These are phyloP conservation scores for Coemansia reversa DNA, from an alignment of 192 early-diverging fungal genomes.

Conservation along the genomic window DNA sequence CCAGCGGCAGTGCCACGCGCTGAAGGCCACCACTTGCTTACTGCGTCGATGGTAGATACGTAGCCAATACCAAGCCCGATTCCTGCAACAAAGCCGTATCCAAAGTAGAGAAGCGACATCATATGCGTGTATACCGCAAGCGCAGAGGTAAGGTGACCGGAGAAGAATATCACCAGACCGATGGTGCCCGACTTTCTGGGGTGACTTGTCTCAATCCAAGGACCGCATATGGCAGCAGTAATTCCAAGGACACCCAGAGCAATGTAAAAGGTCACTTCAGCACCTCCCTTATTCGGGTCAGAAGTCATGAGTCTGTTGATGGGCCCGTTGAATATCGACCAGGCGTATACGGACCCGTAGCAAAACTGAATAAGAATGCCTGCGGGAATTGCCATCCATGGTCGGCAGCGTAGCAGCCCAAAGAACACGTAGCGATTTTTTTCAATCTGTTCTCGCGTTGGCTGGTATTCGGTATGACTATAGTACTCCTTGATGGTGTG, in stretches of 20 bases:
- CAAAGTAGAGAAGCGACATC: constrained; percentile 63
- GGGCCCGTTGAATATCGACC: constrained; percentile 63
- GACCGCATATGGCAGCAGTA: constrained; percentile 58
- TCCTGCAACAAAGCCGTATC: constrained; percentile 65
- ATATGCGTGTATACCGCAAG: constrained; percentile 56
- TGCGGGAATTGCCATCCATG: constrained; percentile 61
- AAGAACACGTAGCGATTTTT: constrained; percentile 46
- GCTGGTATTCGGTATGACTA: constrained; percentile 50
- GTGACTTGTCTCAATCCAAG: constrained; percentile 62
- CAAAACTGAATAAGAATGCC: constrained; percentile 63
- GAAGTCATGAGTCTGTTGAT: constrained; percentile 54
- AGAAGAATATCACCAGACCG: constrained; percentile 53
- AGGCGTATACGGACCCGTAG: constrained; percentile 65
- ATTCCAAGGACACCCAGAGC: constrained; percentile 61
- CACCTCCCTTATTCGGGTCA: constrained; percentile 37
- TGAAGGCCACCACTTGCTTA: constrained; percentile 67
- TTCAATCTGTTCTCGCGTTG: constrained; percentile 29
- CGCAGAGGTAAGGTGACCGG: constrained; percentile 59
- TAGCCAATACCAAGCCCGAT: constrained; percentile 64
- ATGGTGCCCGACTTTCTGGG: constrained; percentile 55
- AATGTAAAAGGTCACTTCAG: constrained; percentile 64
- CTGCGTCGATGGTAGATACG: constrained; percentile 61
- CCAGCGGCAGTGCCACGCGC: constrained; percentile 60
- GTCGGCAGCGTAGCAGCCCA: constrained; percentile 54
- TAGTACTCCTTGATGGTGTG: constrained; percentile 35